phyloP scores from a whole-genome alignment of 345 rosid species.

The Salix udensis region DNA sequence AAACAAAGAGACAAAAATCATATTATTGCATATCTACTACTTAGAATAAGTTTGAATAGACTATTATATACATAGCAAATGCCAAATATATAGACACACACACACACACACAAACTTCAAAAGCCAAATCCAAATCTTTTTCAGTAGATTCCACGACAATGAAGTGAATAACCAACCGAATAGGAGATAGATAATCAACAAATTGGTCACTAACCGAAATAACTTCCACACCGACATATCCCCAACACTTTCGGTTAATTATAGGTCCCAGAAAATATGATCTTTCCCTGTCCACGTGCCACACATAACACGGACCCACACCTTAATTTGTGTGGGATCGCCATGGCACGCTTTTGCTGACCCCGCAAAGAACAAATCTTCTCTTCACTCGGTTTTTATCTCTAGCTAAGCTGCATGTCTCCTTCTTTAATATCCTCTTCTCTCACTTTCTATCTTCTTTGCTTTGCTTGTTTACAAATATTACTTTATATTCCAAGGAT shows the following conservation, averaged over 20 bases:
- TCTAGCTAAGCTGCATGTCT: background rate
- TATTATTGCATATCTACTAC: too few species aligned
- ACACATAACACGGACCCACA: constrained; percentile 1
- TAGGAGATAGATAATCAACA: background rate
- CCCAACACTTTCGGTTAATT: constrained; percentile 18
- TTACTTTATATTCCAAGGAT: background rate
- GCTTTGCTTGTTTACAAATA: background rate
- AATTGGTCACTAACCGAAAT: constrained; percentile 27
- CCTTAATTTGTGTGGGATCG: background rate
- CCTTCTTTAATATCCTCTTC: background rate
- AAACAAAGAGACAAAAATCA: background rate
- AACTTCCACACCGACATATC: constrained; percentile 32
- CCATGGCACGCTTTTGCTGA: background rate
- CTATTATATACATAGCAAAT: too few species aligned
- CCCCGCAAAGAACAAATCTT: background rate
- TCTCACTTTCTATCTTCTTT: background rate
- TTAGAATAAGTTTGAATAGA: too few species aligned
- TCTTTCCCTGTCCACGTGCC: constrained; percentile 4
- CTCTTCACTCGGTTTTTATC: background rate
- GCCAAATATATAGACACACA: too few species aligned
- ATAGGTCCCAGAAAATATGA: background rate
- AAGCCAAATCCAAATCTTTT: too few species aligned
- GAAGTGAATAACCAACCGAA: background rate
- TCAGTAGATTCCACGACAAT: background rate
- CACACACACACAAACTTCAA: too few species aligned